Percentiles rank a stretch among this genome's conserved stretches.
Evolutionary conservation across 2,329 filamentous ascomycete genomes (phyloP).

Genomic region (Cercospora sojina): DNA sequence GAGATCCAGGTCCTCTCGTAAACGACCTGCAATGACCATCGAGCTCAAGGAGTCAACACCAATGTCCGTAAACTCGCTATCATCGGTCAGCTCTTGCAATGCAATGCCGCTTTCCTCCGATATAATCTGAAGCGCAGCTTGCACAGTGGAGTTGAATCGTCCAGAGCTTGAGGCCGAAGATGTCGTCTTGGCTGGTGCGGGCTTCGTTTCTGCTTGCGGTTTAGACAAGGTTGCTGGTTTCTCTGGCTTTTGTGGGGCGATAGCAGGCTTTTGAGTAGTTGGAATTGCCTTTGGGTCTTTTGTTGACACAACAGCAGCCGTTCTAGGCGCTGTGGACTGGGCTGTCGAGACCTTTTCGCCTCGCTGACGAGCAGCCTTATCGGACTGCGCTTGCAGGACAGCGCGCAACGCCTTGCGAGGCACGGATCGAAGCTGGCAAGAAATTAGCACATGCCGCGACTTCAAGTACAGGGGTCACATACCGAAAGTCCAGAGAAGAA

Average conservation of each 20-base stretch:
- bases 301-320: neutral
- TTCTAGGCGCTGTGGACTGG: neutral
- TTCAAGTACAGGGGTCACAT: neutral
- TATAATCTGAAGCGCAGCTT: neutral
- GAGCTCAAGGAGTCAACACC: neutral
- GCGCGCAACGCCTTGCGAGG: neutral
- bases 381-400: neutral
- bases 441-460: neutral
- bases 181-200: neutral
- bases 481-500: constrained; percentile 9
- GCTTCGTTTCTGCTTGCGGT: neutral
- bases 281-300: neutral
- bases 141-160: neutral
- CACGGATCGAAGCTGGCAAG: neutral
- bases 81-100: neutral
- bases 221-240: neutral
- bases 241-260: neutral
- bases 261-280: neutral
- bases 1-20: neutral
- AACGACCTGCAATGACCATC: neutral
- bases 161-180: neutral
- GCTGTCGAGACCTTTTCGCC: neutral
- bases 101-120: neutral
- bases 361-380: neutral
- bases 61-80: neutral